Conservation (phyloP, 495 filamentous ascomycete species). For the Aspergillus baeticus region DNA sequence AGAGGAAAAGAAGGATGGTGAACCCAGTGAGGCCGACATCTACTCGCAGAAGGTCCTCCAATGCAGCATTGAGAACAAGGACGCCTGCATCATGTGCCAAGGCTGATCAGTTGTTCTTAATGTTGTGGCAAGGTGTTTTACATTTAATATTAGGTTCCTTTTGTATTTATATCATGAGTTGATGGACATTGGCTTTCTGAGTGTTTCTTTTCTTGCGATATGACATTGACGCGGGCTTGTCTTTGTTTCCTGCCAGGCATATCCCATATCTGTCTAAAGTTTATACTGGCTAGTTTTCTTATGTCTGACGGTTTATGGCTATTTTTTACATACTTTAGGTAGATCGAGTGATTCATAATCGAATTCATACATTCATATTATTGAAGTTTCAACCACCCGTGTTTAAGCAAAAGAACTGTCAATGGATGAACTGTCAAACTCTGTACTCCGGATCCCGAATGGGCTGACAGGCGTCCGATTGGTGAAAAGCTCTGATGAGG, state of each 20-base stretch:
- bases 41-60: constrained; percentile 87
- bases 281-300: constrained; percentile 8
- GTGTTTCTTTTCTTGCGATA: constrained; percentile 19
- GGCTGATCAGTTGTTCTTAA: constrained; percentile 46
- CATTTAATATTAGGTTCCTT: constrained; percentile 10
- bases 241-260: constrained; percentile 4
- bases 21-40: constrained; percentile 79
- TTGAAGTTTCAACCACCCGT: background rate
- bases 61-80: constrained; percentile 93
- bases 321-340: constrained; percentile 10
- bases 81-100: constrained; percentile 88
- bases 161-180: constrained; percentile 45
- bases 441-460: too few species aligned
- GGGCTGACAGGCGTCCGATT: background rate
- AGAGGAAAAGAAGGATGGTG: constrained; percentile 62
- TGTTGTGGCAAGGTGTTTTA: constrained; percentile 17
- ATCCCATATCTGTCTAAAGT: constrained; percentile 3
- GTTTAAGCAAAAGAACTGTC: too few species aligned
- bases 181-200: constrained; percentile 32
- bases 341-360: constrained; percentile 10
- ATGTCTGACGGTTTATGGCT: constrained; percentile 10
- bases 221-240: constrained; percentile 10
- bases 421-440: too few species aligned
- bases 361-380: background rate
- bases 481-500: background rate